These are phyloP conservation scores for Rossbeevera mucosa DNA, from an alignment of 768 basidiomycete species.

Conservation along the genomic window DNA sequence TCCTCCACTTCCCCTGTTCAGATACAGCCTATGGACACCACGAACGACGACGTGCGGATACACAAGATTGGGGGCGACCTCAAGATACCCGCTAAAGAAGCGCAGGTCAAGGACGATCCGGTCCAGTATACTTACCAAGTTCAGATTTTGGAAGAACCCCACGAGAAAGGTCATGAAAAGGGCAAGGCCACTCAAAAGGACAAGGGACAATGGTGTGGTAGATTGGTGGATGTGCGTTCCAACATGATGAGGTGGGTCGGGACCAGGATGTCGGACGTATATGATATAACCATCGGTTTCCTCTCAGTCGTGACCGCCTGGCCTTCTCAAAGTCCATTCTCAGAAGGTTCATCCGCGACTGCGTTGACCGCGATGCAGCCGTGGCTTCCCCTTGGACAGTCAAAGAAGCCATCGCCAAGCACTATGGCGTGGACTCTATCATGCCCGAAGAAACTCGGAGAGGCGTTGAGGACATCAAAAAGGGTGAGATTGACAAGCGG, in stretches of 20 bases:
- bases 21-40: slow-evolving; percentile 37
- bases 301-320: slow-evolving; percentile 81
- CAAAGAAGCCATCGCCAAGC: slow-evolving; percentile 75
- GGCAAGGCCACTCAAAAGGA: slow-evolving; percentile 51
- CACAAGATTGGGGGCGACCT: slow-evolving; percentile 81
- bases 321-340: slow-evolving; percentile 97
- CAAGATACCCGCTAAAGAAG: slow-evolving; percentile 67
- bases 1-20: slow-evolving; percentile 48
- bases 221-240: slow-evolving; percentile 79
- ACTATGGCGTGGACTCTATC: slow-evolving; percentile 78
- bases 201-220: slow-evolving; percentile 66
- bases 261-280: slow-evolving; percentile 1
- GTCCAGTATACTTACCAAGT: slow-evolving; percentile 83
- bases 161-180: slow-evolving; percentile 63
- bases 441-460: slow-evolving; percentile 84
- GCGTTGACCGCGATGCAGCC: slow-evolving; percentile 86
- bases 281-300: slow-evolving; percentile 2
- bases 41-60: slow-evolving; percentile 48
- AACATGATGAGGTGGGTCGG: slow-evolving; percentile 70
- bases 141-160: slow-evolving; percentile 74
- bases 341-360: slow-evolving; percentile 93
- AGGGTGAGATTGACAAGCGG: slow-evolving; percentile 87
- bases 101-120: slow-evolving; percentile 70
- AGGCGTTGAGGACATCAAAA: slow-evolving; percentile 75
- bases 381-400: slow-evolving; percentile 96